Conservation (phyloP, 345 rosid genomes). For the Raphanus raphanistrum region DNA sequence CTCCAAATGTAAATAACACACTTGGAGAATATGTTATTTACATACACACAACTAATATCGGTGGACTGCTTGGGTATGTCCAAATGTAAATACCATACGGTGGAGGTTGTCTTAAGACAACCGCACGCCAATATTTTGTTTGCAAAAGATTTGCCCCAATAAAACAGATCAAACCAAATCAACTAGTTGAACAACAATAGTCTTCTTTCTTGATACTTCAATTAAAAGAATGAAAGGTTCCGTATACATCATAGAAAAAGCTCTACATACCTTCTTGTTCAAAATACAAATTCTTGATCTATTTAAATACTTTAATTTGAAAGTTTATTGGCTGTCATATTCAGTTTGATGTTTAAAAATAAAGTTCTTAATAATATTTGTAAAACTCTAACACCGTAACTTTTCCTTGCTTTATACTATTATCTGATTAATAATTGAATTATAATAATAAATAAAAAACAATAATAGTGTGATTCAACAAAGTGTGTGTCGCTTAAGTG, state of each 20-base stretch:
- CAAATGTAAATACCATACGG: background rate
- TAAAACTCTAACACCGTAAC: background rate
- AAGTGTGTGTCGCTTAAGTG: conserved; percentile 13
- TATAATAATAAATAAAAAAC: background rate
- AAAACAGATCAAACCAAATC: background rate
- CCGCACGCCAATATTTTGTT: background rate
- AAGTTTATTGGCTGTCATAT: background rate
- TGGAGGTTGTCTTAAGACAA: background rate
- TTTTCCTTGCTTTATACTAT: background rate
- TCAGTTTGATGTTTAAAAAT: background rate
- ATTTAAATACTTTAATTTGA: background rate
- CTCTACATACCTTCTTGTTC: background rate
- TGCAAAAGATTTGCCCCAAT: background rate
- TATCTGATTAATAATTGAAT: background rate
- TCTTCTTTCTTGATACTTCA: background rate
- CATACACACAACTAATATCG: no score
- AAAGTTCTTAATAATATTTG: background rate
- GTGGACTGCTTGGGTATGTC: no score
- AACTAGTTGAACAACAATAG: background rate
- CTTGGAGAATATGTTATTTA: no score
- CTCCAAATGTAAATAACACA: no score
- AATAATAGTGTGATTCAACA: conserved; percentile 2
- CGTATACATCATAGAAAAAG: background rate
- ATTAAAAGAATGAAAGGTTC: background rate
- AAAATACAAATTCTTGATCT: background rate